Base-by-base conservation (phyloP, 495 filamentous ascomycete genomes). In the Cryomyces antarcticus region DNA sequence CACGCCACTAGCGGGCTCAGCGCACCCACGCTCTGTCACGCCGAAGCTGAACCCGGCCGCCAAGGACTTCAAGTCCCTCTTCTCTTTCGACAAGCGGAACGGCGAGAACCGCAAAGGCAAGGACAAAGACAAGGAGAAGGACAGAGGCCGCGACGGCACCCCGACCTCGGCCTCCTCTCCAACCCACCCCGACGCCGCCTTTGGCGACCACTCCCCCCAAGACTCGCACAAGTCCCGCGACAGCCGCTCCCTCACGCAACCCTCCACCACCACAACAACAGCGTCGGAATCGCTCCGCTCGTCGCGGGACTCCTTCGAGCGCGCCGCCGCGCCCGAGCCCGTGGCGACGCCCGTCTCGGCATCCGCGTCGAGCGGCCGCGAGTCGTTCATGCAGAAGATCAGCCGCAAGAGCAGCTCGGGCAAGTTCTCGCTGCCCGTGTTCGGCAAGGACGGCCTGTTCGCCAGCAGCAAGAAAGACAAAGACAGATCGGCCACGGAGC, bases 331-430 rank as follows among this genome's bases (percentile, higher is more conserved):
- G 9, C 42, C 54, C 4, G 33, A 36, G 33, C 12, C 33, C 9
- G 33, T 9, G 12, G 12, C 33, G 12, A 36, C 33, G 9, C 12
- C 33, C 40, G 24, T 30, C 29, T 31, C 29, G 12, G 11, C 28
- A 1, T 31, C 40, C 29, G 17, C 40, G 24, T 24, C 41, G 4
- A 34, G 48, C 5, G 46, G 50, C 31, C 59, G 55, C 41, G 56
- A 61, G 37, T 39, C 42, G 2, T 55, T 62, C 47, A 62, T 62
- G 55, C 51, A 56, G 43, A 61, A 61, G 42, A 48, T 62, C n/a
- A 40, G 49, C 7, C 50, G 59, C 31, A 62, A 62, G 44, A 49
- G 46, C 35, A 55, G 50, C 39, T 51, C 54, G 0, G 49, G 52
- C 37, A 60, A 59, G 38, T 62, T 62, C 43, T 31, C 44, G 4